A percentile compares a stretch with the other conserved stretches of the same genome.
Evolutionary conservation across 2,329 filamentous ascomycete species (phyloP).

Genomic region (Hyphodiscus sp.): DNA sequence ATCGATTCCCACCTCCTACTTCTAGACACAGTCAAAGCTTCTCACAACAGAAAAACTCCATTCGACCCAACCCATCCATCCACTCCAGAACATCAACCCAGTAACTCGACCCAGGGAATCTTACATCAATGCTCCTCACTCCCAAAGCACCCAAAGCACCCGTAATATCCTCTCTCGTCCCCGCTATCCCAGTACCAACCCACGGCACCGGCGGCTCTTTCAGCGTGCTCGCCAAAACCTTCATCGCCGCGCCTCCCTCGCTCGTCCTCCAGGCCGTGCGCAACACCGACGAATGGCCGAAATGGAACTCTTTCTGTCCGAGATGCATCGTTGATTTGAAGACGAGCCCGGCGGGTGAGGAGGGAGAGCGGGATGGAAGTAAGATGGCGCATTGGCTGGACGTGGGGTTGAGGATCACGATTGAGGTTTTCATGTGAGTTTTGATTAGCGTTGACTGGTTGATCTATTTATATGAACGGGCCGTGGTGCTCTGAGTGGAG

Average conservation of each 20-base stretch:
- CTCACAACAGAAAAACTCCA: neutral
- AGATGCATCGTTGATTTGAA: conserved; percentile 50
- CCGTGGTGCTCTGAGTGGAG: too few relatives aligned
- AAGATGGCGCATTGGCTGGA: conserved; percentile 11
- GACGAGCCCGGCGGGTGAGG: conserved; percentile 29
- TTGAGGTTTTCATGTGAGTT: conserved; percentile 17
- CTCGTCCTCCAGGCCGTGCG: conserved; percentile 15
- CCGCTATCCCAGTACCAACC: conserved; percentile 19
- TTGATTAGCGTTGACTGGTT: too few relatives aligned
- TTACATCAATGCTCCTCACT: too few relatives aligned
- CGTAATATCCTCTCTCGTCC: conserved; percentile 9
- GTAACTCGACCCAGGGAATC: too few relatives aligned
- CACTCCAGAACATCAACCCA: neutral
- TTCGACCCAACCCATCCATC: neutral
- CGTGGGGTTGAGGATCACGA: conserved; percentile 5
- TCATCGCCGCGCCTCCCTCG: conserved; percentile 12
- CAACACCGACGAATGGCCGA: conserved; percentile 18
- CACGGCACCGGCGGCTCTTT: conserved; percentile 19
- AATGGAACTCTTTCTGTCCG: conserved; percentile 52
- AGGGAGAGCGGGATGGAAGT: too few relatives aligned
- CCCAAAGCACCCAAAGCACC: too few relatives aligned
- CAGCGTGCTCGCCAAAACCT: conserved; percentile 12
- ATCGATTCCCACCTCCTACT: neutral
- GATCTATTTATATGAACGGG: too few relatives aligned
- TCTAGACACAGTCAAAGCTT: neutral